These are phyloP conservation scores for Aspergillus affinis DNA, from an alignment of 495 filamentous ascomycete genomes.

Conservation along the genomic window DNA sequence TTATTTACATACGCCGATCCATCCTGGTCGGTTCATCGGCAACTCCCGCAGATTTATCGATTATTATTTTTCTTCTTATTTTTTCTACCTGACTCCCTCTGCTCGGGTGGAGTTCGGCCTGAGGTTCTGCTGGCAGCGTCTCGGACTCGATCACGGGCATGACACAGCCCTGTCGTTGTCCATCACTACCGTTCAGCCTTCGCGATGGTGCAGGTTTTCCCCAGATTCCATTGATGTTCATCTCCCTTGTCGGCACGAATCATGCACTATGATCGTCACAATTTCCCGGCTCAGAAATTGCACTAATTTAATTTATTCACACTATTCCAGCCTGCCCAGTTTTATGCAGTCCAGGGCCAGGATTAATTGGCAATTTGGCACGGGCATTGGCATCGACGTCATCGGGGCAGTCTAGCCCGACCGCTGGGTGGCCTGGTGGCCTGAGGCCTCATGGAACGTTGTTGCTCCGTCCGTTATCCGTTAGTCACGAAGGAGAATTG, in stretches of 20 bases:
- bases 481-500: no score
- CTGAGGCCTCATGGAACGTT: no score
- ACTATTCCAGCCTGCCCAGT: no score
- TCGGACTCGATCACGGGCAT: no score
- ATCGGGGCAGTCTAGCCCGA: background rate
- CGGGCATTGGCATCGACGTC: background rate
- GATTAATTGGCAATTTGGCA: no score
- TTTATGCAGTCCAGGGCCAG: no score
- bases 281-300: background rate
- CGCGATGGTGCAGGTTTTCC: background rate
- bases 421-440: background rate
- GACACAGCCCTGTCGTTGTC: background rate
- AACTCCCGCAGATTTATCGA: slow-evolving; percentile 2
- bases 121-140: background rate
- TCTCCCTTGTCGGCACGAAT: background rate
- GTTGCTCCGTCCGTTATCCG: no score
- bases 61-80: slow-evolving; percentile 1
- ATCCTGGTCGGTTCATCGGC: slow-evolving; percentile 4
- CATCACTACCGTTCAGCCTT: background rate
- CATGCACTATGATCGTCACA: background rate
- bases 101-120: background rate
- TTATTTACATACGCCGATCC: background rate
- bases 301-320: no score
- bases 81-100: background rate
- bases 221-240: background rate